phyloP scores from a whole-genome alignment of 345 rosid species.

The Ceriops tagal region DNA sequence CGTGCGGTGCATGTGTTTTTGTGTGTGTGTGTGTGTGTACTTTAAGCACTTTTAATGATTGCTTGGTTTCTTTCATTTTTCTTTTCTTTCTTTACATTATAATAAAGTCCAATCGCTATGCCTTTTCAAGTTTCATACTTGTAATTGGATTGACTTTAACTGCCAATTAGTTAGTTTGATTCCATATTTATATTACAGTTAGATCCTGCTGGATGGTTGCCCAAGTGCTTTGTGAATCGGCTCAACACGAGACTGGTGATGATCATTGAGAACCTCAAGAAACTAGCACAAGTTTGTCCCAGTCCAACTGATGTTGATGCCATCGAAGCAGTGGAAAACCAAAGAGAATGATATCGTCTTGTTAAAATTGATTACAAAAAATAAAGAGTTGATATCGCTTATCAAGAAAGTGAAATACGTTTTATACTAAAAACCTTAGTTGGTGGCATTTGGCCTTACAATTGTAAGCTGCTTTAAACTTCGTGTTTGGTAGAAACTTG shows the following conservation, averaged over 20 bases:
- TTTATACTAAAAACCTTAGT: too few species aligned
- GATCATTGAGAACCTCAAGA: conserved; percentile 71
- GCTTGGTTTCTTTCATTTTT: background rate
- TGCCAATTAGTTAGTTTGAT: background rate
- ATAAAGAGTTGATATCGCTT: too few species aligned
- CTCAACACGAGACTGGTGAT: conserved; percentile 70
- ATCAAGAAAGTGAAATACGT: too few species aligned
- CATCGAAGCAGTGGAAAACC: background rate
- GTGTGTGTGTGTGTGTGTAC: too few species aligned
- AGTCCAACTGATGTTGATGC: conserved; percentile 12
- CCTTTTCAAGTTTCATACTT: too few species aligned
- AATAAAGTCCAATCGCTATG: background rate
- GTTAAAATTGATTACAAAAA: too few species aligned
- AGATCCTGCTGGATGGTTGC: conserved; percentile 92
- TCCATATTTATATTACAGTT: conserved; percentile 33
- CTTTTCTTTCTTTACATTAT: background rate
- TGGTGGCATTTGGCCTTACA: too few species aligned
- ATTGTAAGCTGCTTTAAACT: too few species aligned
- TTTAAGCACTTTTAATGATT: background rate
- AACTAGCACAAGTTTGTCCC: conserved; percentile 44
- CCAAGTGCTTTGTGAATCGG: conserved; percentile 70
- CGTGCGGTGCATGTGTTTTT: too few species aligned
- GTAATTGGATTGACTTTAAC: too few species aligned
- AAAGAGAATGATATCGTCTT: background rate
- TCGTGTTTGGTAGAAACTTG: too few species aligned